Conservation (phyloP, 345 rosid genomes). For the Zanthoxylum bungeanum region DNA sequence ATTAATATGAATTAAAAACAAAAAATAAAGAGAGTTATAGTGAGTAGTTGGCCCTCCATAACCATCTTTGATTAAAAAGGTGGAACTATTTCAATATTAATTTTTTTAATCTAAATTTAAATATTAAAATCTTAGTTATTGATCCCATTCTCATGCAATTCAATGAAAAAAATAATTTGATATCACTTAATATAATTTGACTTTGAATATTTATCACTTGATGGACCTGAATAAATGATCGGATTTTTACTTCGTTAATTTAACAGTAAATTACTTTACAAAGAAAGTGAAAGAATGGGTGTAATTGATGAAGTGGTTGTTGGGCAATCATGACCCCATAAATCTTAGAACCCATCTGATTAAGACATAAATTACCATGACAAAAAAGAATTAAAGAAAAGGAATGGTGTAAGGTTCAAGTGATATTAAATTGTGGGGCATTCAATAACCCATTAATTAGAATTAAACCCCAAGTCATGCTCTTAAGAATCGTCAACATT, state of each 20-base stretch:
- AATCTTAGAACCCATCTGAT: too few species aligned
- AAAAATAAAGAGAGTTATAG: neutral
- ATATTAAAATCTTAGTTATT: too few species aligned
- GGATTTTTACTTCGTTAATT: neutral
- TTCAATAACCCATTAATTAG: constrained; percentile 2
- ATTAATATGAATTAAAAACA: too few species aligned
- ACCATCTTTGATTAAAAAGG: neutral
- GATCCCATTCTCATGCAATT: too few species aligned
- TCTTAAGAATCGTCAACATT: constrained; percentile 2
- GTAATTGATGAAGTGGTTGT: neutral
- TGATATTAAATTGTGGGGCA: constrained; percentile 1
- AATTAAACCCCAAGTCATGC: constrained; percentile 20
- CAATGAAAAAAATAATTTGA: too few species aligned
- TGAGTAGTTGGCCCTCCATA: neutral
- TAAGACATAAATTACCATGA: constrained; percentile 15
- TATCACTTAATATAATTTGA: too few species aligned
- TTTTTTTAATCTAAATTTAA: too few species aligned
- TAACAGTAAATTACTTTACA: neutral
- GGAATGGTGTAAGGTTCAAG: constrained; percentile 13
- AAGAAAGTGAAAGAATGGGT: neutral
- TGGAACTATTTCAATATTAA: too few species aligned
- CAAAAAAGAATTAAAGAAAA: neutral
- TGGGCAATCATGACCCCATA: neutral
- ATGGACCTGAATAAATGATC: neutral
- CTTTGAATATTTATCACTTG: too few species aligned